These are phyloP conservation scores for Picochlorum costavermella DNA, from an alignment of 139 green algal genomes.

Conservation along the genomic window DNA sequence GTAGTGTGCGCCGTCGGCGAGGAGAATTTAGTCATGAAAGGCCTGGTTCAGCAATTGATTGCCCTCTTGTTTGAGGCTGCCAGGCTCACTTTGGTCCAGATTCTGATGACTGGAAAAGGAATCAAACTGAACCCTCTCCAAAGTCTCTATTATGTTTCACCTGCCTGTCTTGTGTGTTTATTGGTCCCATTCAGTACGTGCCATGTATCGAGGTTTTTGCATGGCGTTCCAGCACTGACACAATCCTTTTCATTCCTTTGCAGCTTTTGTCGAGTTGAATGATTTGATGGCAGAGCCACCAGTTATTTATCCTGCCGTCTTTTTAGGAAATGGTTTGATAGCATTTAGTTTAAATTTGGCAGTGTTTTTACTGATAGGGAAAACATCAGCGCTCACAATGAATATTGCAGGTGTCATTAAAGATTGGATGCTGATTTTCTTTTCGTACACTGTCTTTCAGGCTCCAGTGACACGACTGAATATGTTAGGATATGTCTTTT, in stretches of 20 bases:
- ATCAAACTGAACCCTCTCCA: constrained; percentile 55
- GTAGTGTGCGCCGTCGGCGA: constrained; percentile 71
- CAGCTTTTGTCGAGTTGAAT: constrained; percentile 10
- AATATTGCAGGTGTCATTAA: constrained; percentile 97
- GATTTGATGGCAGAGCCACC: constrained; percentile 15
- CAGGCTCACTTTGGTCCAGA: constrained; percentile 76
- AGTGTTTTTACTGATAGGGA: constrained; percentile 88
- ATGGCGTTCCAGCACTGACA: neutral
- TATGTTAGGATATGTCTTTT: constrained; percentile 68
- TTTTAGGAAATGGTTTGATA: constrained; percentile 77
- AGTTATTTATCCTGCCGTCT: constrained; percentile 29
- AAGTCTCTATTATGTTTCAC: constrained; percentile 52
- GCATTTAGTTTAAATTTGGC: constrained; percentile 72
- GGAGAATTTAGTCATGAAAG: constrained; percentile 78
- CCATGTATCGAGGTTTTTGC: neutral
- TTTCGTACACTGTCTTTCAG: constrained; percentile 78
- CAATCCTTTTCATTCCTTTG: neutral
- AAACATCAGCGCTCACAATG: constrained; percentile 93
- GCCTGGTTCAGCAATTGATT: constrained; percentile 80
- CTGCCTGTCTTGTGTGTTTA: constrained; percentile 34
- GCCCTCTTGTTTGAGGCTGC: constrained; percentile 52
- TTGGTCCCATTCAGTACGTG: constrained; percentile 30
- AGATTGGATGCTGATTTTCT: constrained; percentile 85
- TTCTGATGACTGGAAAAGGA: constrained; percentile 65
- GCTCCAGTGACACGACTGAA: constrained; percentile 79